Conservation (phyloP, 2,329 filamentous ascomycete genomes). For the Talaromyces sp. region DNA sequence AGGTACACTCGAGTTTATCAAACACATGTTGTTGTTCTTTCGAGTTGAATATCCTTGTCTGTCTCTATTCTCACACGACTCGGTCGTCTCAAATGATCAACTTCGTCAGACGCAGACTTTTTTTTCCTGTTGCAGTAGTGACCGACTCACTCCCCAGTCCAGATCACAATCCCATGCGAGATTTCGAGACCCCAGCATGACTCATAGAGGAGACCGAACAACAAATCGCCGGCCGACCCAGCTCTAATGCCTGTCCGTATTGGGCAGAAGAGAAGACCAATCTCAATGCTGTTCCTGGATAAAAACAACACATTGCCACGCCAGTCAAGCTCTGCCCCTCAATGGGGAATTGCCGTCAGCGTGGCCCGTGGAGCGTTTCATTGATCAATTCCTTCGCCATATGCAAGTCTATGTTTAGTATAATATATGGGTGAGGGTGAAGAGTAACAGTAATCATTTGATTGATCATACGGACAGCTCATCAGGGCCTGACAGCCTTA, state of each 20-base stretch:
- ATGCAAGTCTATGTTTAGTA: neutral
- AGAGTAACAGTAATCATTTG: neutral
- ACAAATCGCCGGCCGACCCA: neutral
- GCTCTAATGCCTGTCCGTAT: neutral
- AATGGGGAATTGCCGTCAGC: neutral
- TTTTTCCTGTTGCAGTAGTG: neutral
- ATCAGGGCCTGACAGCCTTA: neutral
- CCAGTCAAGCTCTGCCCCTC: neutral
- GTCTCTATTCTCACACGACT: neutral
- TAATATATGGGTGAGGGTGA: neutral
- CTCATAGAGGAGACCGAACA: neutral
- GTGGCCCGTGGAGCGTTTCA: neutral
- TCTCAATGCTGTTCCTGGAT: conserved; percentile 9
- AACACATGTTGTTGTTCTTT: neutral
- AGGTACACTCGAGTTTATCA: neutral
- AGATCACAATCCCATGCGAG: neutral
- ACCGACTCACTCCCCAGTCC: neutral
- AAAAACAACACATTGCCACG: neutral
- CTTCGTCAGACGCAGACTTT: neutral
- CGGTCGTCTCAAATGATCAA: neutral
- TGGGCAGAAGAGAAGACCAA: conserved; percentile 2
- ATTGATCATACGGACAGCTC: neutral
- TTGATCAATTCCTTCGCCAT: neutral
- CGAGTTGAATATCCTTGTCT: neutral
- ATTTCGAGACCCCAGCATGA: neutral